Conservation (phyloP, 2,329 filamentous ascomycete species). For the Xylariaceae sp. region DNA sequence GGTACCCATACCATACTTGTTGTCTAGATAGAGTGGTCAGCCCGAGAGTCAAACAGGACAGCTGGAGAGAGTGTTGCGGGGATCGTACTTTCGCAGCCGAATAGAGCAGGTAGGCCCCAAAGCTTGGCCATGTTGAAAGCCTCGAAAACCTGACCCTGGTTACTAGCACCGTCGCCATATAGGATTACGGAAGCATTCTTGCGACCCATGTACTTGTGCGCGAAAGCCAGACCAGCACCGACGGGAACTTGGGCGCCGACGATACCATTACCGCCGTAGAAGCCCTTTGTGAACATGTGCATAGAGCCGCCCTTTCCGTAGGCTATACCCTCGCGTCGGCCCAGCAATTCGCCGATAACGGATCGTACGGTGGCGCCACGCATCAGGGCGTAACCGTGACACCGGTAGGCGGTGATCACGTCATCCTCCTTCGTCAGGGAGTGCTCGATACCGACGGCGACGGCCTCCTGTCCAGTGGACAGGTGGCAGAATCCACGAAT, state of each 20-base stretch:
- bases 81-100: slow-evolving; percentile 91
- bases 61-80: neutral
- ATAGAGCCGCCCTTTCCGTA: slow-evolving; percentile 99
- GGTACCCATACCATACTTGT: slow-evolving; percentile 99
- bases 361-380: slow-evolving; percentile 83
- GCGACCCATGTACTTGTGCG: slow-evolving; percentile 86
- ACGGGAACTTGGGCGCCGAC: slow-evolving; percentile 98
- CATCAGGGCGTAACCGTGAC: slow-evolving; percentile 98
- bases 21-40: slow-evolving; percentile 57
- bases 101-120: slow-evolving; percentile 92
- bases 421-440: slow-evolving; percentile 88
- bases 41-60: neutral
- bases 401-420: slow-evolving; percentile 96
- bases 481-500: slow-evolving; percentile 99
- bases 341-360: slow-evolving; percentile 93
- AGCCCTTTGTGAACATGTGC: slow-evolving; percentile 99
- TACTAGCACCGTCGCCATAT: slow-evolving; percentile 97
- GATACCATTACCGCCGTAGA: slow-evolving; percentile 98
- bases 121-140: slow-evolving; percentile 99
- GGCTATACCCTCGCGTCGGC: slow-evolving; percentile 90
- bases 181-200: slow-evolving; percentile 83
- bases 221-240: slow-evolving; percentile 92
- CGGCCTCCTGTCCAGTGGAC: slow-evolving; percentile 95
- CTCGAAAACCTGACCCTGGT: slow-evolving; percentile 99
- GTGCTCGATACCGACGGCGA: slow-evolving; percentile 94